phyloP scores from a whole-genome alignment of 1,139 yeast species.

The Candida mesenterica region DNA sequence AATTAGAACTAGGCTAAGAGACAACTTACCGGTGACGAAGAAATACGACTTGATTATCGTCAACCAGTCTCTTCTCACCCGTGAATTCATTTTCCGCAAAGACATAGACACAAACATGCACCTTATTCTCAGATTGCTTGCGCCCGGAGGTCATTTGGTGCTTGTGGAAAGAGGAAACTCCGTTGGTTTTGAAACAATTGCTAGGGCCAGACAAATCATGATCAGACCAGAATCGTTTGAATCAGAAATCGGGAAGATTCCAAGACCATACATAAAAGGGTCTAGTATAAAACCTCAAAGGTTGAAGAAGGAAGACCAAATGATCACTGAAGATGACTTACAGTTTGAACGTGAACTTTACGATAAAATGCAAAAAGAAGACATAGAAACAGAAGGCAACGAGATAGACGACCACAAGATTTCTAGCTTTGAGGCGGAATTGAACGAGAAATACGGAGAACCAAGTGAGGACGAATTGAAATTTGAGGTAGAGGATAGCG shows the following conservation, averaged over 20 bases:
- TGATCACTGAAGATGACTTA: slow-evolving; percentile 35
- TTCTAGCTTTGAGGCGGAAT: slow-evolving; percentile 32
- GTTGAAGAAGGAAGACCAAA: slow-evolving; percentile 34
- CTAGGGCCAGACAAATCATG: slow-evolving; percentile 87
- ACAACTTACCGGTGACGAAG: slow-evolving; percentile 46
- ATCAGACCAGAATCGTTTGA: slow-evolving; percentile 73
- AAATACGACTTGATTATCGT: slow-evolving; percentile 83
- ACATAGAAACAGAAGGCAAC: neutral
- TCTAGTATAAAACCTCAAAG: slow-evolving; percentile 43
- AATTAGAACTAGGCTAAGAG: slow-evolving; percentile 52
- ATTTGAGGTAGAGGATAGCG: slow-evolving; percentile 47
- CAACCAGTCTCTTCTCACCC: slow-evolving; percentile 70
- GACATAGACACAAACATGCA: slow-evolving; percentile 73
- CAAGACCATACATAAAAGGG: slow-evolving; percentile 67
- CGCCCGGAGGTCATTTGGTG: slow-evolving; percentile 77
- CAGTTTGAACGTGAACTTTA: slow-evolving; percentile 31
- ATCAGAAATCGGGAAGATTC: slow-evolving; percentile 59
- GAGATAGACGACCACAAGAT: neutral
- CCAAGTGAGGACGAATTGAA: slow-evolving; percentile 44
- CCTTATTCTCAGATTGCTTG: slow-evolving; percentile 55
- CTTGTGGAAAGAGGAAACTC: slow-evolving; percentile 89
- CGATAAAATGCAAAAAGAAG: slow-evolving; percentile 14
- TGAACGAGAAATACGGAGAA: slow-evolving; percentile 40
- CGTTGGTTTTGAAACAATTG: slow-evolving; percentile 81
- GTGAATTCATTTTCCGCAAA: slow-evolving; percentile 60